A percentile compares a stretch with the other conserved stretches of the same genome.
These are phyloP conservation scores for Phytophthora aleatoria DNA, from an alignment of 352 stramenopile species.

Conservation along the genomic window DNA sequence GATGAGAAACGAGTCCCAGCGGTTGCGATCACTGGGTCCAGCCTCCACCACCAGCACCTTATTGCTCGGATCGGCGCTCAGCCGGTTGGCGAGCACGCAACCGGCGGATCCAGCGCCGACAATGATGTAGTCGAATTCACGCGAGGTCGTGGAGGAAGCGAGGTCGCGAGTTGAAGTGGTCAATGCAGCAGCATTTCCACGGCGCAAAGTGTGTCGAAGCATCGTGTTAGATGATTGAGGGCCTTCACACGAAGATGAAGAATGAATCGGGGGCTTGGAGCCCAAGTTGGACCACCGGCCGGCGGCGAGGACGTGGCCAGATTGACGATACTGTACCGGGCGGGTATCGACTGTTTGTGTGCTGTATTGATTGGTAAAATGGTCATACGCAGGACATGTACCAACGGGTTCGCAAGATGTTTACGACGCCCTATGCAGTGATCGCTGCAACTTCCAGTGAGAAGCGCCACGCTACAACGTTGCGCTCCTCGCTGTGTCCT, in stretches of 20 bases:
- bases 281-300: background rate
- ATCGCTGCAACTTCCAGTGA: too few relatives aligned
- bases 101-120: constrained; percentile 90
- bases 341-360: constrained; percentile 12
- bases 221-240: background rate
- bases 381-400: constrained; percentile 1
- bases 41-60: constrained; percentile 91
- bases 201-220: constrained; percentile 16
- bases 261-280: constrained; percentile 5
- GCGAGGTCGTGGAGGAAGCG: constrained; percentile 22
- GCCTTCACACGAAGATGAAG: constrained; percentile 1
- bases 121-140: constrained; percentile 91
- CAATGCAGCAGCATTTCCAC: background rate
- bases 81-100: constrained; percentile 88
- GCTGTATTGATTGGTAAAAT: constrained; percentile 14
- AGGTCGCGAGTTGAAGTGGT: constrained; percentile 25
- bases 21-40: constrained; percentile 74
- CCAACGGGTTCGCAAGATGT: constrained; percentile 1
- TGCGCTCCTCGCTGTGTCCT: too few relatives aligned
- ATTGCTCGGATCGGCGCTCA: constrained; percentile 83
- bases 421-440: too few relatives aligned
- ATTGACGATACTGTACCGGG: constrained; percentile 7
- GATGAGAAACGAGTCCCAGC: constrained; percentile 90
- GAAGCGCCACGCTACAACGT: too few relatives aligned
- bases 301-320: background rate